Evolutionary conservation across 345 rosid genomes (phyloP), one percentile per base, ranked within the genome.

Genomic region (Moringa oleifera): DNA sequence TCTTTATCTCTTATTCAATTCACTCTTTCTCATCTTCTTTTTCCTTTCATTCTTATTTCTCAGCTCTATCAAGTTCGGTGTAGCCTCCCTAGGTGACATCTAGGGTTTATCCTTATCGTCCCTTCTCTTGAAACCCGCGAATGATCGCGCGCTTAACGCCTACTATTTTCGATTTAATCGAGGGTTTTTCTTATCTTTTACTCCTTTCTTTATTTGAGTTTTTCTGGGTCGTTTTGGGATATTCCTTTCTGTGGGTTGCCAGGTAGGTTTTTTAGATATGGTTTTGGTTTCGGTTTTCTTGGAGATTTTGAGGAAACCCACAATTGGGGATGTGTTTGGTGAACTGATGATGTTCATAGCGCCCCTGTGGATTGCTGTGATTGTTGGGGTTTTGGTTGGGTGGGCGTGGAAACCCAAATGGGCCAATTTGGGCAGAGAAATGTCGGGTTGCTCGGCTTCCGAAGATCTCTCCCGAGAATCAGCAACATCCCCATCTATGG

Each of bases 341-440:
- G 96, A 85, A 69, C 72, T 89, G 31, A 33, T 77, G 51, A 66
- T 76, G 63, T 74, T 86, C 5, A 79, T 74, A 45, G 74, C 83
- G 37, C 99, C 98, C 23, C 59, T 94, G 0, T 94, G 99, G 97
- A 64, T 83, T 68, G 96, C 95, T 25, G 91, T 90, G 19, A n/a
- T 83, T 55, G 70, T 80, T 63, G 99, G 99, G 49, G 85, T 94
- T 54, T 20, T 94, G 46, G 96, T 88, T 7, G 99, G 99, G 19
- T 94, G 99, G 99, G 68, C 89, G 1, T 94, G 97, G 97, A 85
- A 82, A 72, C 99, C 97, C 28, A 85, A 80, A 53, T 94, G 99
- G 99, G 96, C 95, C 0, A 70, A 72, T 75, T 72, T 82, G 67
- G 74, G 74, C 18, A 74, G 77, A 64, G 78, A 79, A 6, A 65